Conservation (phyloP, 345 rosid genomes). For the Hibiscus trionum region DNA sequence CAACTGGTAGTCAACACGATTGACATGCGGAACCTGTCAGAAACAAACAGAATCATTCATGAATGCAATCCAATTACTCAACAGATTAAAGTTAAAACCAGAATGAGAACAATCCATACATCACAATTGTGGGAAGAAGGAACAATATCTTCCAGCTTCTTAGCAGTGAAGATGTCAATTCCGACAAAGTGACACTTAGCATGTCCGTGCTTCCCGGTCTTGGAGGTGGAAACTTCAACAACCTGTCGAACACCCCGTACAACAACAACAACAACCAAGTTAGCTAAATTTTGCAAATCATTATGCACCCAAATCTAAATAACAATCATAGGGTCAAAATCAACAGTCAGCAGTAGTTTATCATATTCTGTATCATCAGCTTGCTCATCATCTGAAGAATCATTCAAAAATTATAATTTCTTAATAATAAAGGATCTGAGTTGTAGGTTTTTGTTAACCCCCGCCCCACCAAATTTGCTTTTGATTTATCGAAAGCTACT, state of each 20-base stretch:
- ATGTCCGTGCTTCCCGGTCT: constrained; percentile 75
- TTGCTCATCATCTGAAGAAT: not conserved
- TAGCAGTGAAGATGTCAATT: constrained; percentile 60
- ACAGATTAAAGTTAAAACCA: too few species aligned
- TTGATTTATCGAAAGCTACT: too few species aligned
- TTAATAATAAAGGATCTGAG: not conserved
- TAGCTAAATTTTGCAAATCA: constrained; percentile 4
- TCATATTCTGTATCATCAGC: not conserved
- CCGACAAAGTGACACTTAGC: constrained; percentile 75
- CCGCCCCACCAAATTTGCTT: too few species aligned
- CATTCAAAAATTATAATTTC: not conserved
- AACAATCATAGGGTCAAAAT: not conserved
- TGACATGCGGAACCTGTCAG: constrained; percentile 40
- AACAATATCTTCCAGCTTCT: constrained; percentile 70
- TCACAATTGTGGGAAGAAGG: constrained; percentile 75
- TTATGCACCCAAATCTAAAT: not conserved
- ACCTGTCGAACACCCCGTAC: not conserved
- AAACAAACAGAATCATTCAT: not conserved
- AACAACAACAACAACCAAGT: not conserved
- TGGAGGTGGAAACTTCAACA: constrained; percentile 43
- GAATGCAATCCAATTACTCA: not conserved
- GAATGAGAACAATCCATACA: constrained; percentile 22
- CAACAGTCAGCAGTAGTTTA: not conserved
- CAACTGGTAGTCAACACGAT: constrained; percentile 52
- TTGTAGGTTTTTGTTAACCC: not conserved